A percentile compares a stretch with the other conserved stretches of the same genome.
Evolutionary conservation across 1,284 basidiomycete genomes (phyloP).

Genomic region (Malassezia equina): DNA sequence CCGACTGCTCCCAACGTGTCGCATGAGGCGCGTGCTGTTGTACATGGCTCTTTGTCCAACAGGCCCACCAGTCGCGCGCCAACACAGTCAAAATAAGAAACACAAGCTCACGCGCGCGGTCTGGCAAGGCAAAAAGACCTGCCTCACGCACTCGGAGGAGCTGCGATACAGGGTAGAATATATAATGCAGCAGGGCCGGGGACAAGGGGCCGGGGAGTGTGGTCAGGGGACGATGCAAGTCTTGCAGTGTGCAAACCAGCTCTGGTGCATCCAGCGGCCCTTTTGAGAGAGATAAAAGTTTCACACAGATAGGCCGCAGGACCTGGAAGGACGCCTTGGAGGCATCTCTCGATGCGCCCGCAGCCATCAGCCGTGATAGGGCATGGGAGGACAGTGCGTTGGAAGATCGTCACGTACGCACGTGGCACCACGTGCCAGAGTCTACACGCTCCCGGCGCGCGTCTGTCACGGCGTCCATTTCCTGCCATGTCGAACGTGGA

Average conservation of each 20-base stretch:
- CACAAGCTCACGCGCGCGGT: slow-evolving; percentile 19
- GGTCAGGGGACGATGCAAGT: neutral
- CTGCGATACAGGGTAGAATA: slow-evolving; percentile 41
- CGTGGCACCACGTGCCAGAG: slow-evolving; percentile 14
- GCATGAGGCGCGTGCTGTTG: neutral
- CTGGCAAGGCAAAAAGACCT: slow-evolving; percentile 23
- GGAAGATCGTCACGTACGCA: neutral
- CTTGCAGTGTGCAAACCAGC: neutral
- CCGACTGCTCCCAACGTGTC: neutral
- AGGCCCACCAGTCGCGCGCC: slow-evolving; percentile 34
- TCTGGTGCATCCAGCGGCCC: neutral
- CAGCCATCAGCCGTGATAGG: neutral
- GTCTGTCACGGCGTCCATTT: neutral
- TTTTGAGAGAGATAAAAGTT: neutral
- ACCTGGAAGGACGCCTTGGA: neutral
- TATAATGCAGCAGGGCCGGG: slow-evolving; percentile 31
- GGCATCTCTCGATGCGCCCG: neutral
- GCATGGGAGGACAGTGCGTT: neutral
- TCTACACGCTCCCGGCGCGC: slow-evolving; percentile 2
- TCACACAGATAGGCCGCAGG: slow-evolving; percentile 1
- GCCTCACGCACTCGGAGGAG: slow-evolving; percentile 22
- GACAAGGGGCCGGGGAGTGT: slow-evolving; percentile 7
- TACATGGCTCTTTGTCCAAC: slow-evolving; percentile 18
- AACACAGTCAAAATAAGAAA: slow-evolving; percentile 24
- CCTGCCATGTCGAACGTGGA: slow-evolving; percentile 26